A percentile compares a stretch with the other conserved stretches of the same genome.
Conservation (phyloP, 441 rosid genomes). For the Pelargonium myrrhifolium region DNA sequence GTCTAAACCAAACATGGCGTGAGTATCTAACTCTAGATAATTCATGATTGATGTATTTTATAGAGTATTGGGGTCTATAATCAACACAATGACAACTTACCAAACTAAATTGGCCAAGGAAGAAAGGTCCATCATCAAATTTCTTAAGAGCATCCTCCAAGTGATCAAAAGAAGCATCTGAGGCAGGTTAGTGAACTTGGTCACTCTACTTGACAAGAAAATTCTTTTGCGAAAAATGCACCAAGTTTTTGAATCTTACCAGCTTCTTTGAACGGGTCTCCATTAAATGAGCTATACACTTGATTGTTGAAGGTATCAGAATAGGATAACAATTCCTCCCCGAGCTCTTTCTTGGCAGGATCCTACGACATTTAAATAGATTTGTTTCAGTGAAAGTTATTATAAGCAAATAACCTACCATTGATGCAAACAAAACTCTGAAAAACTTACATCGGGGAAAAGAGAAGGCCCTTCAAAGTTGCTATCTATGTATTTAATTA, state of each 20-base stretch:
- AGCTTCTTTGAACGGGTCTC: constrained; percentile 41
- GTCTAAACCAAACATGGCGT: too few species aligned
- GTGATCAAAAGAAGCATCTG: constrained; percentile 66
- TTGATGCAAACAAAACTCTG: not conserved
- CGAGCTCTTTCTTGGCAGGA: constrained; percentile 54
- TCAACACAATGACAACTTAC: constrained; percentile 26
- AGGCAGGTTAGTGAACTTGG: constrained; percentile 8
- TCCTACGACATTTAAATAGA: constrained; percentile 39
- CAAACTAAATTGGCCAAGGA: constrained; percentile 72
- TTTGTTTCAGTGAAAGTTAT: constrained; percentile 3
- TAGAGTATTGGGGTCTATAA: not conserved
- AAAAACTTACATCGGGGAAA: constrained; percentile 43
- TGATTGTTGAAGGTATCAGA: constrained; percentile 37
- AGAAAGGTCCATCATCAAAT: constrained; percentile 78
- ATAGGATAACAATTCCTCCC: constrained; percentile 54
- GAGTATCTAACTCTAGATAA: too few species aligned
- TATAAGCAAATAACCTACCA: not conserved
- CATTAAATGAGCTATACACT: constrained; percentile 48
- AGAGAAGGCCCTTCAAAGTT: constrained; percentile 80
- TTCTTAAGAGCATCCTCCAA: constrained; percentile 59
- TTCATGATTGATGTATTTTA: too few species aligned
- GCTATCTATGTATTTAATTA: constrained; percentile 68
- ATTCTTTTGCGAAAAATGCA: not conserved
- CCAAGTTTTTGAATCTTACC: constrained; percentile 35
- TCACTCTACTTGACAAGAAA: constrained; percentile 5